phyloP scores from a whole-genome alignment of 139 green algal species.

The Spirogloea muscicola region DNA sequence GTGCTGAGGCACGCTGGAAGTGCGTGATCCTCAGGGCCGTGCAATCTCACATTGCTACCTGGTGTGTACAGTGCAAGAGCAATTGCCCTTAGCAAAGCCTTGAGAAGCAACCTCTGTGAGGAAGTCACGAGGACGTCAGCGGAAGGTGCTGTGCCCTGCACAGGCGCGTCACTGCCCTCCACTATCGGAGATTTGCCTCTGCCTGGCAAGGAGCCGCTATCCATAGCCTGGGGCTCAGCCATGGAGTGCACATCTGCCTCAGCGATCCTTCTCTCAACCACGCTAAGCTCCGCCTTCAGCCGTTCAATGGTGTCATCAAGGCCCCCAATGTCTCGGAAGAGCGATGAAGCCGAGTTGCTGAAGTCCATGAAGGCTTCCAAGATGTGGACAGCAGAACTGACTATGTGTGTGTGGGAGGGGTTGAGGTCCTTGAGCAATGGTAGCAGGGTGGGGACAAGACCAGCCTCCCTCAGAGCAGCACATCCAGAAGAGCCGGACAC shows the following conservation, averaged over 20 bases:
- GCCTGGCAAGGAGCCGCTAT: background rate
- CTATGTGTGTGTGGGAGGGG: constrained; percentile 62
- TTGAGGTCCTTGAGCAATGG: constrained; percentile 64
- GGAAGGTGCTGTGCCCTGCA: background rate
- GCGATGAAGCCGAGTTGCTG: constrained; percentile 53
- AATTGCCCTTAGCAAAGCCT: constrained; percentile 81
- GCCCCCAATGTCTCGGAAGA: constrained; percentile 82
- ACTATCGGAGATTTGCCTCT: constrained; percentile 33
- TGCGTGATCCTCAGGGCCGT: constrained; percentile 29
- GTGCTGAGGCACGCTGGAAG: constrained; percentile 59
- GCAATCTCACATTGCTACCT: constrained; percentile 35
- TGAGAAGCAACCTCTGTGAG: constrained; percentile 62
- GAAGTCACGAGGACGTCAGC: background rate
- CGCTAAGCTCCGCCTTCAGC: constrained; percentile 60
- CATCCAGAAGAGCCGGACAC: constrained; percentile 66
- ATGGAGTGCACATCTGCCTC: background rate
- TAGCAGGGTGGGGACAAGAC: constrained; percentile 77
- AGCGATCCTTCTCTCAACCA: background rate
- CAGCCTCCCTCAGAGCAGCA: constrained; percentile 71
- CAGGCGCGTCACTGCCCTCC: constrained; percentile 3
- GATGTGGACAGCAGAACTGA: constrained; percentile 68
- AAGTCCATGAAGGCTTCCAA: constrained; percentile 90
- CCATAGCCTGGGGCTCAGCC: background rate
- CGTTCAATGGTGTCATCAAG: constrained; percentile 67
- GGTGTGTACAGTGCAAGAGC: constrained; percentile 71